A percentile compares a stretch with the other conserved stretches of the same genome.
phyloP scores from a whole-genome alignment of 768 basidiomycete species.

The Psilocybe tampanensis region DNA sequence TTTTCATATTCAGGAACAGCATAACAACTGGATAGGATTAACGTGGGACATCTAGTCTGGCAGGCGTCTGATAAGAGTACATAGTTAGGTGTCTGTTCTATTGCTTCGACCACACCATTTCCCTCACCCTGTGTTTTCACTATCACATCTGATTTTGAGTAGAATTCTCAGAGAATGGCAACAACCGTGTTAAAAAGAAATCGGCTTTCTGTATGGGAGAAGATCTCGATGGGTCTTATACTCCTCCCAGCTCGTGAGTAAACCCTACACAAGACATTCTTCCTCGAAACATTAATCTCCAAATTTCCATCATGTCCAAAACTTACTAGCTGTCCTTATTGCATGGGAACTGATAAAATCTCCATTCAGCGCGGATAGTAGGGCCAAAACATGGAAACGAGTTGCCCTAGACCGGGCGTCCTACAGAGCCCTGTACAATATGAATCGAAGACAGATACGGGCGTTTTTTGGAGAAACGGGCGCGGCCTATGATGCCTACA shows the following conservation, averaged over 20 bases:
- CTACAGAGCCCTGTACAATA: neutral
- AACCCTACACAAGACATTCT: too few species aligned
- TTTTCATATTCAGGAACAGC: too few species aligned
- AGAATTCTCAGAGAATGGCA: too few species aligned
- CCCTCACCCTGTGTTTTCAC: too few species aligned
- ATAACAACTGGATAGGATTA: too few species aligned
- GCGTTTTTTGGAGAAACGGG: neutral
- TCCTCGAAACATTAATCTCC: too few species aligned
- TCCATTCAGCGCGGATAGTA: neutral
- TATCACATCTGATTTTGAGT: too few species aligned
- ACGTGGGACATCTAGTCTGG: too few species aligned
- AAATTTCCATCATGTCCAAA: too few species aligned
- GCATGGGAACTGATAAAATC: conserved; percentile 1
- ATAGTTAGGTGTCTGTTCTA: too few species aligned
- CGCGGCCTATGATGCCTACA: neutral
- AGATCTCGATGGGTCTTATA: neutral
- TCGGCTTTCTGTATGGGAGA: neutral
- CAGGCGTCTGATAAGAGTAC: too few species aligned
- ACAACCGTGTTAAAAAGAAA: neutral
- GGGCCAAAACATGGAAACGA: conserved; percentile 9
- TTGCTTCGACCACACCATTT: too few species aligned
- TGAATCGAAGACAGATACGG: conserved; percentile 1
- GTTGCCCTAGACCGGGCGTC: neutral
- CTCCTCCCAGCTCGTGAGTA: conserved; percentile 2
- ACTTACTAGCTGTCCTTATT: neutral